Percentiles rank a stretch among this genome's conserved stretches.
These are phyloP conservation scores for Tetraselmis chui DNA, from an alignment of 139 green algal genomes.

Conservation along the genomic window DNA sequence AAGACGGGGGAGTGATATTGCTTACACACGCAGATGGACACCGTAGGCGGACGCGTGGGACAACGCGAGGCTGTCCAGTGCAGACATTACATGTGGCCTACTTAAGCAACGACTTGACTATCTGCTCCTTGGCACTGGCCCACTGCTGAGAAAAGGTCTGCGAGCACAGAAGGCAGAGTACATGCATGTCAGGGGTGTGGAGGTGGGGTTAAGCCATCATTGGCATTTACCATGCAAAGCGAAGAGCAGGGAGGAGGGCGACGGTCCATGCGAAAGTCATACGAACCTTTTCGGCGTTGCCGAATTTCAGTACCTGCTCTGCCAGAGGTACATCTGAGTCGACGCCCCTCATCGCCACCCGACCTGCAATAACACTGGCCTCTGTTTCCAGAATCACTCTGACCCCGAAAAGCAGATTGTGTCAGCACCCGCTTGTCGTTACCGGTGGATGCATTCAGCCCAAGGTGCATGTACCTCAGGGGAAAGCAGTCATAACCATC, in stretches of 20 bases:
- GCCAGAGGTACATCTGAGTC: conserved; percentile 70
- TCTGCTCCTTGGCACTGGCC: conserved; percentile 80
- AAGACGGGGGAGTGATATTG: too few relatives aligned
- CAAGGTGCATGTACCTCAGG: too few relatives aligned
- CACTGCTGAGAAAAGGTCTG: conserved; percentile 84
- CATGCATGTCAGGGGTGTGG: not conserved
- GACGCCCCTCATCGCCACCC: conserved; percentile 87
- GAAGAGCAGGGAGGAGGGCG: too few relatives aligned
- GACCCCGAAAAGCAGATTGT: too few relatives aligned
- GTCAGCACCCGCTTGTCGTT: too few relatives aligned
- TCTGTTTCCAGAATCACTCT: conserved; percentile 96
- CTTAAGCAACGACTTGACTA: conserved; percentile 78
- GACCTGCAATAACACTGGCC: conserved; percentile 69
- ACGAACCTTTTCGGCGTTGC: not conserved
- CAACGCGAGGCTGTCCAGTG: too few relatives aligned
- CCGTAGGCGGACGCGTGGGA: too few relatives aligned
- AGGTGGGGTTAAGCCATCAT: conserved; percentile 4
- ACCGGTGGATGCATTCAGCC: too few relatives aligned
- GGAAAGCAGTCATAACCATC: too few relatives aligned
- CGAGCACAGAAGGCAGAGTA: not conserved
- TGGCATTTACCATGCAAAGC: too few relatives aligned
- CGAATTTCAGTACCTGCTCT: conserved; percentile 55
- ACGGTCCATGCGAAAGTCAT: not conserved
- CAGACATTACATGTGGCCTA: too few relatives aligned
- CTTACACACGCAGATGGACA: too few relatives aligned